Evolutionary conservation across 345 rosid species (phyloP), one percentile per base, ranked within the genome.

Genomic region (Eucalyptus curtisii): DNA sequence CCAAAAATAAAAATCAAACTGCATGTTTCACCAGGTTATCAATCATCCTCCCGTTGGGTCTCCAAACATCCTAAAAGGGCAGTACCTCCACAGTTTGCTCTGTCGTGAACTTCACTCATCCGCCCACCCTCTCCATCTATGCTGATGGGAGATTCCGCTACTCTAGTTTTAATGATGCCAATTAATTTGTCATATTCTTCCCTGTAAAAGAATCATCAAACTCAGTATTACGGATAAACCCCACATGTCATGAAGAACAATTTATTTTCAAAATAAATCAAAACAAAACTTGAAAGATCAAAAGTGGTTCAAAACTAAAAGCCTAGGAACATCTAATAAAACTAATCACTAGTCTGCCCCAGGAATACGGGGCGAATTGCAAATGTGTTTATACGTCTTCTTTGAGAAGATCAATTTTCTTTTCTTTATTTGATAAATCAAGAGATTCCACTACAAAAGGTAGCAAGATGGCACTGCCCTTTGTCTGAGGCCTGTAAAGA

Each of bases 101-200:
- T 92, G 87, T 89, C 87, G 88, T 89, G 76, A 85, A 89, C 90
- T 76, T 88, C 91, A 91, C 86, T 59, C 87, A 42, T 89, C 57
- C 90, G 88, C 68, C 89, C 90, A 87, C 86, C 91, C 87, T 86
- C 90, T 85, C 91, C 64, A 89, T 89, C 64, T 57, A 90, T 88
- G 89, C 37, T 47, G 52, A 68, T 49, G 47, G 91, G 93, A 89
- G 92, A 85, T 89, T 90, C 93, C 80, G 91, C 93, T 90, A 95
- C 95, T 92, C 99, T 94, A 22, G 99, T 93, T 89, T 93, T 96
- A 89, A 98, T 93, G 89, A 98, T 93, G 90, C 88, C 87, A 42
- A 90, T 95, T 76, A 98, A 90, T 91, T 92, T 95, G 87, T 95
- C 93, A 50, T 93, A 93, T 91, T 98, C 99, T 90, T 97, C 97